Conservation (phyloP, 257 asterid genomes). For the Nemophila menziesii region DNA sequence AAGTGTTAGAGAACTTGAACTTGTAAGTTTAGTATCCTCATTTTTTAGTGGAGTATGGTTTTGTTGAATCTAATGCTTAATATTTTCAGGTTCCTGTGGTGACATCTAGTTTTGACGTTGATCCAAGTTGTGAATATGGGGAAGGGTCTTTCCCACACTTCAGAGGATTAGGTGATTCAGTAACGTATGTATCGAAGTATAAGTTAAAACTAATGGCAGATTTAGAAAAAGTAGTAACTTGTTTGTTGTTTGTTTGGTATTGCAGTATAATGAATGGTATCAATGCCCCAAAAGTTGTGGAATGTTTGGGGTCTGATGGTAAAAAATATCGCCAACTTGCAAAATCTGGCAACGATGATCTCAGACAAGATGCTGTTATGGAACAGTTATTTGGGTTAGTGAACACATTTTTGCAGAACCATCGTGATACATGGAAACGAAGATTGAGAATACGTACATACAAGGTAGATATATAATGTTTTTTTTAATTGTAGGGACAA, state of each 20-base stretch:
- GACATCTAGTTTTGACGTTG: constrained; percentile 78
- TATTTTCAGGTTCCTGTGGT: constrained; percentile 86
- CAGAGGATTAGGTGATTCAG: constrained; percentile 81
- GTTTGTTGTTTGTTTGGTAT: constrained; percentile 11
- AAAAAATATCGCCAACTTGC: constrained; percentile 85
- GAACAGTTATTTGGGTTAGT: constrained; percentile 93
- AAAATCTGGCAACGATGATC: constrained; percentile 97
- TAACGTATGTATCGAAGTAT: constrained; percentile 46
- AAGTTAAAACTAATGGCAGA: not conserved
- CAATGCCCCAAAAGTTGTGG: constrained; percentile 97
- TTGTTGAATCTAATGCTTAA: constrained; percentile 6
- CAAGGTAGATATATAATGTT: no score
- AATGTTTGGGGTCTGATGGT: constrained; percentile 94
- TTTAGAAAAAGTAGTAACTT: not conserved
- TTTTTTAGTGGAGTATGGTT: constrained; percentile 3
- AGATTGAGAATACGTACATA: constrained; percentile 83
- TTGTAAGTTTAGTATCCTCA: constrained; percentile 41
- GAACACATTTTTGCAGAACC: constrained; percentile 84
- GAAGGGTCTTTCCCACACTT: constrained; percentile 89
- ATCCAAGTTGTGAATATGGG: constrained; percentile 68
- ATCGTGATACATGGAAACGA: constrained; percentile 83
- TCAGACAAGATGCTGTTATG: constrained; percentile 99
- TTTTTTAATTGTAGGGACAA: no score
- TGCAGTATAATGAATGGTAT: constrained; percentile 94
- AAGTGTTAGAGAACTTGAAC: constrained; percentile 76